A percentile compares a stretch with the other conserved stretches of the same genome.
Evolutionary conservation across 331 rosid genomes (phyloP).

Genomic region (Malus hybrid): DNA sequence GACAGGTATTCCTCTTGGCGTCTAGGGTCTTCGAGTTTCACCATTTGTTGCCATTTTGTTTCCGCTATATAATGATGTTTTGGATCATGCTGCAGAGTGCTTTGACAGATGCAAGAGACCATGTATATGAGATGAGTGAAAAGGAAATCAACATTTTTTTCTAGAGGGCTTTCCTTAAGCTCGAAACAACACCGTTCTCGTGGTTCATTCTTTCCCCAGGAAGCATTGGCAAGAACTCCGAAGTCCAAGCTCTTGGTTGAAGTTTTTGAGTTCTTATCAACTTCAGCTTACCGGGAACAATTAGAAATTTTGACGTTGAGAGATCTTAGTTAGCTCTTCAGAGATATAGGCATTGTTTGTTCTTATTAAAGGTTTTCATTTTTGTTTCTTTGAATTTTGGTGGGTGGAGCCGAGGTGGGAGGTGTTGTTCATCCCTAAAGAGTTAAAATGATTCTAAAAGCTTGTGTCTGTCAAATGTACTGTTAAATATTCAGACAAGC

Average conservation of each 20-base stretch:
- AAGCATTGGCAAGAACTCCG: slow-evolving; percentile 24
- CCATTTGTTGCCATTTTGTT: neutral
- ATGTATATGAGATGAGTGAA: slow-evolving; percentile 90
- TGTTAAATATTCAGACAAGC: no score
- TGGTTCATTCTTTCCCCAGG: slow-evolving; percentile 19
- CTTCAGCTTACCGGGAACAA: neutral
- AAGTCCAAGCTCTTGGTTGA: slow-evolving; percentile 18
- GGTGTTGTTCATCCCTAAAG: neutral
- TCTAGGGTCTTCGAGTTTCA: neutral
- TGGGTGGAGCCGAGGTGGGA: neutral
- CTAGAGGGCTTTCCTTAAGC: slow-evolving; percentile 25
- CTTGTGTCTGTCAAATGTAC: no score
- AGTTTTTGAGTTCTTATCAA: slow-evolving; percentile 30
- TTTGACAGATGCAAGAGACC: slow-evolving; percentile 87
- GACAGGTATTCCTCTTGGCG: slow-evolving; percentile 51
- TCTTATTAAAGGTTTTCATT: neutral
- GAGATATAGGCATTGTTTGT: neutral
- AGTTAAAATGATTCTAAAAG: neutral
- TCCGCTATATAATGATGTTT: slow-evolving; percentile 10
- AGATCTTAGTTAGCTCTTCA: slow-evolving; percentile 4
- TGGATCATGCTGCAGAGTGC: slow-evolving; percentile 58
- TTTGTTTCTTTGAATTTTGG: neutral
- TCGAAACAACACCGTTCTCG: neutral
- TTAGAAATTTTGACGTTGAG: slow-evolving; percentile 33
- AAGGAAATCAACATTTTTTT: slow-evolving; percentile 74